These are phyloP conservation scores for Rhodosporidiobolus odoratus DNA, from an alignment of 768 basidiomycete species.

Conservation along the genomic window DNA sequence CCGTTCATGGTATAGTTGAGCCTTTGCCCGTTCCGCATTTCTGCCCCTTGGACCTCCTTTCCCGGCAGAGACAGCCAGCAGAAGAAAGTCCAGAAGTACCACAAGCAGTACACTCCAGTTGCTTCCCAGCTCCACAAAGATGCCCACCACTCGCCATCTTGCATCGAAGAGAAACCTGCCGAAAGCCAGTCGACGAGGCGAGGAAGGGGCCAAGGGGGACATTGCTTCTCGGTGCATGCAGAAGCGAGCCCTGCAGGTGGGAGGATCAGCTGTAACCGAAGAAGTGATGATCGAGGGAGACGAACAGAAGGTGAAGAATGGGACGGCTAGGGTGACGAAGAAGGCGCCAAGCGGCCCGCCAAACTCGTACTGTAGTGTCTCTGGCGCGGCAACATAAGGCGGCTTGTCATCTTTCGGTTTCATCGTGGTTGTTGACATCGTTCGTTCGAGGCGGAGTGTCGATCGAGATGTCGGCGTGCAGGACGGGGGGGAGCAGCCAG, in stretches of 20 bases:
- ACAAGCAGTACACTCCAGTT: slow-evolving; percentile 66
- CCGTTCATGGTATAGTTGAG: slow-evolving; percentile 87
- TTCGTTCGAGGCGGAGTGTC: neutral
- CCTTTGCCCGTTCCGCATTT: slow-evolving; percentile 67
- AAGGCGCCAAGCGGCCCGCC: slow-evolving; percentile 70
- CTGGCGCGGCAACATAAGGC: slow-evolving; percentile 50
- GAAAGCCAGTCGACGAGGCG: slow-evolving; percentile 20
- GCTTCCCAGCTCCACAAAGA: slow-evolving; percentile 79
- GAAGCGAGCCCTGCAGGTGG: slow-evolving; percentile 47
- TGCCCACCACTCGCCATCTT: slow-evolving; percentile 59
- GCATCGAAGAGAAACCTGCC: slow-evolving; percentile 7
- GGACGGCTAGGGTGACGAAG: slow-evolving; percentile 62
- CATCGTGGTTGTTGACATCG: neutral
- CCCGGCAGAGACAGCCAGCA: slow-evolving; percentile 75
- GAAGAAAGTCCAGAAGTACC: slow-evolving; percentile 82
- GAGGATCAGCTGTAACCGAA: slow-evolving; percentile 61
- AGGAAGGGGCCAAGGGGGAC: slow-evolving; percentile 38
- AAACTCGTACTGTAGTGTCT: slow-evolving; percentile 71
- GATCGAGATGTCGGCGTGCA: no score
- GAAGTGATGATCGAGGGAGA: slow-evolving; percentile 42
- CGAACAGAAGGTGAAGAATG: slow-evolving; percentile 69
- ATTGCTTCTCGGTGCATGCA: slow-evolving; percentile 50
- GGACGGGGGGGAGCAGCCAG: neutral
- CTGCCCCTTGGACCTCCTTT: slow-evolving; percentile 64
- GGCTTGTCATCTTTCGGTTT: slow-evolving; percentile 1